Percentiles rank a stretch among this genome's conserved stretches.
These are phyloP conservation scores for Pleurotus eryngii DNA, from an alignment of 768 basidiomycete species.

Conservation along the genomic window DNA sequence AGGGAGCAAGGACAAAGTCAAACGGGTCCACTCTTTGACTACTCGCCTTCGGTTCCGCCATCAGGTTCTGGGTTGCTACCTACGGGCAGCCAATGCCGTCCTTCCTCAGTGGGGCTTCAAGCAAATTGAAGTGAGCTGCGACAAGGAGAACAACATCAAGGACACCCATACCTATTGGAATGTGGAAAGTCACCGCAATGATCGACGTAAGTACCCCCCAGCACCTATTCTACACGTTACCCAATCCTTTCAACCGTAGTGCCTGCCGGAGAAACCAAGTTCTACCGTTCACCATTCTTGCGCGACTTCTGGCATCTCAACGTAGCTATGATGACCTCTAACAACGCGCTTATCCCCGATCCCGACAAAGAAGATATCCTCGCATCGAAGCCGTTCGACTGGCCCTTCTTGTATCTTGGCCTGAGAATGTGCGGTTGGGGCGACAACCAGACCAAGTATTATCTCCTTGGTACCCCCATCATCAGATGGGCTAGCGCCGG, in stretches of 20 bases:
- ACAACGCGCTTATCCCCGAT: slow-evolving; percentile 96
- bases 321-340: slow-evolving; percentile 99
- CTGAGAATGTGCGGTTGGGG: slow-evolving; percentile 98
- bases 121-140: slow-evolving; percentile 94
- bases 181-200: slow-evolving; percentile 97
- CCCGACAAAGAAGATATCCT: slow-evolving; percentile 99
- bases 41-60: slow-evolving; percentile 88
- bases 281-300: slow-evolving; percentile 88
- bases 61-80: slow-evolving; percentile 74
- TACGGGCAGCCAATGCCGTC: slow-evolving; percentile 83
- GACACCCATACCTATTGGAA: slow-evolving; percentile 96
- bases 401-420: slow-evolving; percentile 89
- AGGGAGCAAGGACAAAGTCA: slow-evolving; percentile 52
- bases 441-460: slow-evolving; percentile 84
- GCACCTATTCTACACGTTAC: slow-evolving; percentile 1
- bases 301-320: slow-evolving; percentile 99
- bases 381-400: slow-evolving; percentile 88
- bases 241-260: slow-evolving; percentile 43
- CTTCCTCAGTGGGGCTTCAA: slow-evolving; percentile 99
- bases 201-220: slow-evolving; percentile 63
- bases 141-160: slow-evolving; percentile 76
- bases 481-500: slow-evolving; percentile 84
- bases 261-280: slow-evolving; percentile 76
- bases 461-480: slow-evolving; percentile 87
- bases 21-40: slow-evolving; percentile 83